phyloP scores from a whole-genome alignment of 352 stramenopile genomes.

The Pythium utonaiense region DNA sequence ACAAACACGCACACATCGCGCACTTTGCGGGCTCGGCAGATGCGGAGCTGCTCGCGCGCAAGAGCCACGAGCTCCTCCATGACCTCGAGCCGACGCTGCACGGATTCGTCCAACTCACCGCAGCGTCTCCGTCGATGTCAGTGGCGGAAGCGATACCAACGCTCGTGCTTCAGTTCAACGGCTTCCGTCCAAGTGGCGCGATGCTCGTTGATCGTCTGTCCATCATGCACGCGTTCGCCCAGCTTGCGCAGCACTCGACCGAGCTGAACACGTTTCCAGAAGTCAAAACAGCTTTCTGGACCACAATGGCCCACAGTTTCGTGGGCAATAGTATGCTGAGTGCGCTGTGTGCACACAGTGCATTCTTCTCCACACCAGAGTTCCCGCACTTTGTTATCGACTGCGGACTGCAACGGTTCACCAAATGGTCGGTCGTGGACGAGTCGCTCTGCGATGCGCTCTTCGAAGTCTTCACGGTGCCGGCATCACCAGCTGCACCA shows the following conservation, averaged over 20 bases:
- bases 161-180: background rate
- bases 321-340: background rate
- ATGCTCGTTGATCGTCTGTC: background rate
- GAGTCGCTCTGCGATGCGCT: constrained; percentile 3
- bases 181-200: background rate
- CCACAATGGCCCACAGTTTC: background rate
- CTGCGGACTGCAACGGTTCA: background rate
- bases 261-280: constrained; percentile 4
- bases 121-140: background rate
- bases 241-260: background rate
- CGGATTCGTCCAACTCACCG: background rate
- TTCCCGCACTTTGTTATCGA: constrained; percentile 11
- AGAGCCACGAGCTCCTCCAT: background rate
- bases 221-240: background rate
- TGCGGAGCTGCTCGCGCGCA: background rate
- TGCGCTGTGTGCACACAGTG: background rate
- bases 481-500: background rate
- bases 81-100: background rate
- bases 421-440: background rate
- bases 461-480: constrained; percentile 4
- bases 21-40: background rate
- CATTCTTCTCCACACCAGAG: background rate
- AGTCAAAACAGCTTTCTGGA: constrained; percentile 16
- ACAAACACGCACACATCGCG: background rate
- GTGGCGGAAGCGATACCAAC: background rate